Evolutionary conservation across 768 basidiomycete species (phyloP).

Genomic region (Xerocomus brunneocitrinus): DNA sequence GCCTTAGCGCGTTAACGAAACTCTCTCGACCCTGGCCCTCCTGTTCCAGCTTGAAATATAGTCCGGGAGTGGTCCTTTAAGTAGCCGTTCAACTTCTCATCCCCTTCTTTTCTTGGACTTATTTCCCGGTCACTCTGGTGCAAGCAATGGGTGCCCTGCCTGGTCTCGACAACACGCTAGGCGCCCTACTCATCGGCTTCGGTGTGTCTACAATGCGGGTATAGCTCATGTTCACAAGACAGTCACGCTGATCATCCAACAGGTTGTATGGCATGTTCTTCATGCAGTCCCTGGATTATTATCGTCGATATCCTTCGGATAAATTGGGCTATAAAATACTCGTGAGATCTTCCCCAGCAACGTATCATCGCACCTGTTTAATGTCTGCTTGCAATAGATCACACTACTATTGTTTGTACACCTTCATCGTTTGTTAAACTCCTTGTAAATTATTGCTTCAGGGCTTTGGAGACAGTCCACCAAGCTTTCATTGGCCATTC

Average conservation of each 20-base stretch:
- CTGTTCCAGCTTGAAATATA: conserved; percentile 10
- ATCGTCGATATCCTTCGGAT: conserved; percentile 52
- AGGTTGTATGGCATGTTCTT: conserved; percentile 50
- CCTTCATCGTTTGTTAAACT: not conserved
- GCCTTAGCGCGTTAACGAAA: conserved; percentile 3
- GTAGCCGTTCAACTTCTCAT: not conserved
- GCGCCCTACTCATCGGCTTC: conserved; percentile 58
- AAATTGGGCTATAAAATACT: conserved; percentile 44
- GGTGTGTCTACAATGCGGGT: conserved; percentile 40
- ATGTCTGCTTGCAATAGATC: conserved; percentile 23
- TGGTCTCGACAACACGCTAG: conserved; percentile 47
- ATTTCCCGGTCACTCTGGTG: not conserved
- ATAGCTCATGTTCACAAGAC: not conserved
- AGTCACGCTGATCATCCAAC: conserved; percentile 24
- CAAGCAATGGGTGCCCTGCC: conserved; percentile 15
- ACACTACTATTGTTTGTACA: conserved; percentile 29
- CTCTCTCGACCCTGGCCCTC: not conserved
- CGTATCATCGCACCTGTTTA: not conserved
- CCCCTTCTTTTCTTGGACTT: not conserved
- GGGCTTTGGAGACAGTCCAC: conserved; percentile 45
- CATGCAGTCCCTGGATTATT: conserved; percentile 53
- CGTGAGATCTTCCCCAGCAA: conserved; percentile 35
- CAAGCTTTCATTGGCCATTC: conserved; percentile 49
- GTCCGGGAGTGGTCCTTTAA: not conserved
- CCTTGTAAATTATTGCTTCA: conserved; percentile 16